phyloP scores from a whole-genome alignment of 1,284 basidiomycete genomes.

The Earliella scabrosa region DNA sequence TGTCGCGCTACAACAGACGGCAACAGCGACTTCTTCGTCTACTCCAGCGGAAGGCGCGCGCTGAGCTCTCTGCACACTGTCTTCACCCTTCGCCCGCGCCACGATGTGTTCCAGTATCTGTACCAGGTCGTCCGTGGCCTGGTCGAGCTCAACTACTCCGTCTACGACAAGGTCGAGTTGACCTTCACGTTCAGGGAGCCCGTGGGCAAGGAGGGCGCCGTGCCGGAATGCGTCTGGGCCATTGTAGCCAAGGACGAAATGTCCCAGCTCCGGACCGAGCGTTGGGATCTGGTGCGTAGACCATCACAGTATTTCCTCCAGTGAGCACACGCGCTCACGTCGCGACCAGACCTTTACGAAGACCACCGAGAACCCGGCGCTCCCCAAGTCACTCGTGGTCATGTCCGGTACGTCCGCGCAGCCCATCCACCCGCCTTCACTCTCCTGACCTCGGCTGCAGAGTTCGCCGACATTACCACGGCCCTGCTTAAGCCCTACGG shows the following conservation, averaged over 20 bases:
- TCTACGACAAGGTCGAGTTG: slow-evolving; percentile 70
- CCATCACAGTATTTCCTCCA: neutral
- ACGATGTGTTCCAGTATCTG: slow-evolving; percentile 74
- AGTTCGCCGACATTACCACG: slow-evolving; percentile 84
- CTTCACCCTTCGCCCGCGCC: slow-evolving; percentile 78
- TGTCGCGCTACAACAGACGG: slow-evolving; percentile 69
- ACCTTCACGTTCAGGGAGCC: slow-evolving; percentile 74
- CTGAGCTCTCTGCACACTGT: slow-evolving; percentile 79
- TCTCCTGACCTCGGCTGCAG: slow-evolving; percentile 38
- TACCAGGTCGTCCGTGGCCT: slow-evolving; percentile 66
- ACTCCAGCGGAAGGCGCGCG: slow-evolving; percentile 84
- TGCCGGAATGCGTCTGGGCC: slow-evolving; percentile 80
- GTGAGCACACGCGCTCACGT: neutral
- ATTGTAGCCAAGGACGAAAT: slow-evolving; percentile 82
- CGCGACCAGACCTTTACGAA: slow-evolving; percentile 73
- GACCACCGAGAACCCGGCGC: slow-evolving; percentile 64
- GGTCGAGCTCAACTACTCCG: slow-evolving; percentile 76
- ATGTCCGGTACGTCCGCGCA: slow-evolving; percentile 62
- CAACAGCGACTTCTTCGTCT: slow-evolving; percentile 79
- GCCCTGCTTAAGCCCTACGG: slow-evolving; percentile 69
- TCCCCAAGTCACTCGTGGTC: slow-evolving; percentile 66
- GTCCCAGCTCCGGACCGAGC: slow-evolving; percentile 62
- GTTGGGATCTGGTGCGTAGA: slow-evolving; percentile 84
- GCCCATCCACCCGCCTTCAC: neutral
- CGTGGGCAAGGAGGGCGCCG: slow-evolving; percentile 37